phyloP scores from a whole-genome alignment of 2,329 filamentous ascomycete species.

The Penicillium sp. region DNA sequence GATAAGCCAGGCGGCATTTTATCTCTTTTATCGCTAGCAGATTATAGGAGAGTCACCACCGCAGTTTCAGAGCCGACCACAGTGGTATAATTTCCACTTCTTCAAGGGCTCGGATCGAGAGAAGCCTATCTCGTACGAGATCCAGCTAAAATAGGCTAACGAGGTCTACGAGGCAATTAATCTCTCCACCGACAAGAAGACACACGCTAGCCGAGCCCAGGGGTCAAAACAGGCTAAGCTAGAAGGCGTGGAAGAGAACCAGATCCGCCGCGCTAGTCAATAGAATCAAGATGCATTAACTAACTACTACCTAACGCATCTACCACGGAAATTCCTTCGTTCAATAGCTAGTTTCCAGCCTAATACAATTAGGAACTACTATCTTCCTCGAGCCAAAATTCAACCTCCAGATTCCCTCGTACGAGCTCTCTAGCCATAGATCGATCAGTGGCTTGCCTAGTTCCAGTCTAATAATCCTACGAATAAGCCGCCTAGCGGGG shows the following conservation, averaged over 20 bases:
- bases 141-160: neutral
- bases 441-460: neutral
- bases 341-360: too few species aligned
- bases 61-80: neutral
- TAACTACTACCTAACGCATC: too few species aligned
- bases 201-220: neutral
- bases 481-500: neutral
- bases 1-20: neutral
- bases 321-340: too few species aligned
- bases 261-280: too few species aligned
- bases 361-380: too few species aligned
- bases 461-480: neutral
- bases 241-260: too few species aligned
- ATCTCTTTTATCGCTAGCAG: neutral
- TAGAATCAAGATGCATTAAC: too few species aligned
- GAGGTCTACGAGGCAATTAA: neutral
- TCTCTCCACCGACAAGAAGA: neutral
- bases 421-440: neutral
- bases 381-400: too few species aligned
- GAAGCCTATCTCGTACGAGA: constrained; percentile 1
- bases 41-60: neutral
- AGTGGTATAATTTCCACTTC: constrained; percentile 1
- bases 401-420: too few species aligned
- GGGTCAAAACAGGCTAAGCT: too few species aligned
- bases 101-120: neutral